Conservation (phyloP, 768 basidiomycete genomes). For the Gautieria morchelliformis region DNA sequence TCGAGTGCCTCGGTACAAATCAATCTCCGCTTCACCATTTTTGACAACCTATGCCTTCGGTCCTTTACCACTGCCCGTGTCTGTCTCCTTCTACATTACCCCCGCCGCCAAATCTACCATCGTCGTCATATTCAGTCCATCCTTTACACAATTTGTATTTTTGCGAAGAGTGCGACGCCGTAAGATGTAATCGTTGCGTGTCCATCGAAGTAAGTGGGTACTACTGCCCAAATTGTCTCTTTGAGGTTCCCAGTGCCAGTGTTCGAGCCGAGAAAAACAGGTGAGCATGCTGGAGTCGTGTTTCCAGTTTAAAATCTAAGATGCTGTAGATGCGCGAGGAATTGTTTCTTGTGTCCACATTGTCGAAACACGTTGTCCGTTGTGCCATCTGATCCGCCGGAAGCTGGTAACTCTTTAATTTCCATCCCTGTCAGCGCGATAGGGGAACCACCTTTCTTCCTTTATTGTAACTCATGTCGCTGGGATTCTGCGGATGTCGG, state of each 20-base stretch:
- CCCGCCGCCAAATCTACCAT: slow-evolving; percentile 66
- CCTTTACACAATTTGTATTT: slow-evolving; percentile 83
- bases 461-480: slow-evolving; percentile 86
- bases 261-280: slow-evolving; percentile 98
- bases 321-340: slow-evolving; percentile 78
- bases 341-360: slow-evolving; percentile 94
- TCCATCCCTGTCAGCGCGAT: slow-evolving; percentile 45
- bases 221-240: slow-evolving; percentile 96
- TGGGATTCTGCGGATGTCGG: slow-evolving; percentile 93
- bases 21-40: slow-evolving; percentile 19
- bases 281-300: slow-evolving; percentile 29
- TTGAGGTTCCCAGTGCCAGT: slow-evolving; percentile 96
- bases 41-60: slow-evolving; percentile 19
- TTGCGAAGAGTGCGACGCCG: slow-evolving; percentile 96
- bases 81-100: slow-evolving; percentile 47
- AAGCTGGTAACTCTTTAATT: slow-evolving; percentile 42
- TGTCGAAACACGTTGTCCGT: slow-evolving; percentile 86
- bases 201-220: slow-evolving; percentile 92
- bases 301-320: background rate
- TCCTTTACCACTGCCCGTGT: slow-evolving; percentile 70
- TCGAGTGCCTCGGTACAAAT: background rate
- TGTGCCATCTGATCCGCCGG: slow-evolving; percentile 81
- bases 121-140: slow-evolving; percentile 76
- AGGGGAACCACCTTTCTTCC: slow-evolving; percentile 83
- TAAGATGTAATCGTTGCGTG: slow-evolving; percentile 89